phyloP scores from a whole-genome alignment of 1,284 basidiomycete genomes.

The Ganoderma resinaceum region DNA sequence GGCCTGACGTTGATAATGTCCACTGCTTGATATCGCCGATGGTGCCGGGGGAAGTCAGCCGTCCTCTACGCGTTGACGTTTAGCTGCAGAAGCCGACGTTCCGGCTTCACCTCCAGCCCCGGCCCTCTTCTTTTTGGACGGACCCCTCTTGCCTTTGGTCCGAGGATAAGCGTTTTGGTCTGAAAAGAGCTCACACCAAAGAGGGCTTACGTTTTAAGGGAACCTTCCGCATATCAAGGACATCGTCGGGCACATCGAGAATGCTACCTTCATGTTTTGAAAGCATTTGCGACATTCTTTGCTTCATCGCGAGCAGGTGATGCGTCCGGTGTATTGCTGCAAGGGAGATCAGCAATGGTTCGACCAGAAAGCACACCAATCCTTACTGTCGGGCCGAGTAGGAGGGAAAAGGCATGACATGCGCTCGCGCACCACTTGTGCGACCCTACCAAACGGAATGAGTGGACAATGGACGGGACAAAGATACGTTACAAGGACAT shows the following conservation, averaged over 20 bases:
- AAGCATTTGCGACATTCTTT: constrained; percentile 9
- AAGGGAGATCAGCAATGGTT: not conserved
- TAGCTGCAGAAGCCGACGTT: not conserved
- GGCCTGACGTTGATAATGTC: not conserved
- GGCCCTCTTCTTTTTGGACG: constrained; percentile 28
- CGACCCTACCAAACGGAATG: not conserved
- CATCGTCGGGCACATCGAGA: not conserved
- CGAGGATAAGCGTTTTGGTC: no score
- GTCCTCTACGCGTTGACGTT: constrained; percentile 9
- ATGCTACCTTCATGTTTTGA: constrained; percentile 23
- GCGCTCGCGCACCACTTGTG: constrained; percentile 35
- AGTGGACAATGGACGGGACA: not conserved
- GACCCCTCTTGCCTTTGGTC: constrained; percentile 23
- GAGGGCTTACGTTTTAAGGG: constrained; percentile 23
- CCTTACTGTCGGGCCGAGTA: constrained; percentile 26
- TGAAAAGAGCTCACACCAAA: not conserved
- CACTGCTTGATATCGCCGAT: not conserved
- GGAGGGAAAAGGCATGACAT: constrained; percentile 32
- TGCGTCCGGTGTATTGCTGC: constrained; percentile 26
- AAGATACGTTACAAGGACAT: constrained; percentile 32
- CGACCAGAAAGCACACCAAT: not conserved
- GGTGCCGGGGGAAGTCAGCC: not conserved
- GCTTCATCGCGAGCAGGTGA: constrained; percentile 9
- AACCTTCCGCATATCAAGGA: not conserved
- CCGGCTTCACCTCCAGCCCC: not conserved